Percentiles rank a stretch among this genome's conserved stretches.
These are phyloP conservation scores for Ustilago trichophora DNA, from an alignment of 1,284 basidiomycete species.

Conservation along the genomic window DNA sequence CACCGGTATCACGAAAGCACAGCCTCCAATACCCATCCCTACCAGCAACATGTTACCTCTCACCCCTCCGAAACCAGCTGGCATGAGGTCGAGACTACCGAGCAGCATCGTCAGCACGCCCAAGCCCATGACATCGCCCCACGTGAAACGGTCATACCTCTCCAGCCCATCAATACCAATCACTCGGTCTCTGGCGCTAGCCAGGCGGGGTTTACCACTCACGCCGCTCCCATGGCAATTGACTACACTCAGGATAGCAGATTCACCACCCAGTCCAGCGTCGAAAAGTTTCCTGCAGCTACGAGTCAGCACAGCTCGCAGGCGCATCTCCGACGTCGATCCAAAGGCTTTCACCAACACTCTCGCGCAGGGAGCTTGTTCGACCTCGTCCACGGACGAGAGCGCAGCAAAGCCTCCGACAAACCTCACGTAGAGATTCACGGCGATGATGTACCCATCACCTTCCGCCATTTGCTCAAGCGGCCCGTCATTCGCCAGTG, in stretches of 20 bases:
- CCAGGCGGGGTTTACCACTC: slow-evolving; percentile 7
- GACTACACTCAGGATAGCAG: slow-evolving; percentile 15
- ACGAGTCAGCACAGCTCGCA: background rate
- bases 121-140: background rate
- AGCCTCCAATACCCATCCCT: background rate
- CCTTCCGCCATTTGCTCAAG: slow-evolving; percentile 59
- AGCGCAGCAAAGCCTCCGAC: slow-evolving; percentile 4
- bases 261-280: slow-evolving; percentile 1
- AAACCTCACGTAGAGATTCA: slow-evolving; percentile 46
- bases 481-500: slow-evolving; percentile 65
- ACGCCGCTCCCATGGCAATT: slow-evolving; percentile 22
- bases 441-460: slow-evolving; percentile 57
- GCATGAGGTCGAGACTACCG: slow-evolving; percentile 36
- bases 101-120: slow-evolving; percentile 15
- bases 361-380: slow-evolving; percentile 23
- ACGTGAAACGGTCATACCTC: slow-evolving; percentile 9
- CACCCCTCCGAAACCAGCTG: slow-evolving; percentile 5
- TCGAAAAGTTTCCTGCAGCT: slow-evolving; percentile 1
- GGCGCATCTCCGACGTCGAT: slow-evolving; percentile 18
- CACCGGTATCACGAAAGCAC: slow-evolving; percentile 18
- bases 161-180: slow-evolving; percentile 3
- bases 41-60: background rate
- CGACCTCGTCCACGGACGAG: slow-evolving; percentile 32
- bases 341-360: slow-evolving; percentile 15
- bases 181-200: background rate